Base-by-base conservation (phyloP, 2,329 filamentous ascomycete species). In the Microsporum audouinii region DNA sequence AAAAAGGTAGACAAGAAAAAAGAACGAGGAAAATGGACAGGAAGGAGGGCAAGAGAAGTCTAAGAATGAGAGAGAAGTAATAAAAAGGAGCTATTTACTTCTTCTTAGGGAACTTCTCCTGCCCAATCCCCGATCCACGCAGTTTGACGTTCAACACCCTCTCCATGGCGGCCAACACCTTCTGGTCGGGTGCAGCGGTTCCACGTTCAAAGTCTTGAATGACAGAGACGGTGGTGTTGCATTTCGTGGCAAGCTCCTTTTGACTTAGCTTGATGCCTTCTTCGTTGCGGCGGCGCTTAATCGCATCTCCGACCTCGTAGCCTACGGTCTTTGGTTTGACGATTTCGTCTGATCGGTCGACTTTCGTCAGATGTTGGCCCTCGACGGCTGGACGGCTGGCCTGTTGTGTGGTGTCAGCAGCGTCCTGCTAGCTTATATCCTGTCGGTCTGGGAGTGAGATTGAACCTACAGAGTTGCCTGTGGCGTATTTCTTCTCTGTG, bases 211-310 rank as follows among this genome's bases (percentile, higher is more conserved):
- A 91, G 69, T 91, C 86, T 71, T 87, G 88, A 65, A 97, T 82
- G 67, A 94, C 80, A 66, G 84, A 82, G 59, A 87, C 84, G 47
- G 89, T 92, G 64, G 88, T 91, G 81, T 95, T 95, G 81, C 88
- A 91, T 78, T 90, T 90, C 66, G 87, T 90, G 64, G 91, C 92
- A 61, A 87, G 78, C 65, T 86, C 84, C 74, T 95, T 95, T 78
- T 97, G 94, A 61, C 91, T 95, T 89, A 97, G 92, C 80, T 95
- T 94, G 76, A 91, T 91, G 76, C 88, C 88, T 73, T 89, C 86
- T 73, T 87, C 84, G 72, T 85, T 85, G 66, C 94, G 88, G 61
- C 88, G 84, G 71, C 87, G 83, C 70, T 85, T 82, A 78, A 97
- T 96, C 66, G 87, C 88, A 67, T 89, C 84, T 70, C 88, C 90